phyloP scores from a whole-genome alignment of 306 rosid genomes.

The Acacia melanoxylon region DNA sequence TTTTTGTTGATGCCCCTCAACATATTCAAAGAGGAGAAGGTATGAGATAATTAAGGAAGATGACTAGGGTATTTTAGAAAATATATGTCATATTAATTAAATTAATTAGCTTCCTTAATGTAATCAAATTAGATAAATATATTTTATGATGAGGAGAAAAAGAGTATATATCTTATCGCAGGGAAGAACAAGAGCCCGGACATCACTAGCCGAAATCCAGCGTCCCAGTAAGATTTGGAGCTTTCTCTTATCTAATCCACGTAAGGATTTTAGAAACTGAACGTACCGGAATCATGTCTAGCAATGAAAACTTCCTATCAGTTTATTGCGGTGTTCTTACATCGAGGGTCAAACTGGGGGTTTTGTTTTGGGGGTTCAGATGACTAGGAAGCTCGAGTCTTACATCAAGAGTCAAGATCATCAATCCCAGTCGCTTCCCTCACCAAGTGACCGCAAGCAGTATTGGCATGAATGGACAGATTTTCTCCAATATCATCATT shows the following conservation, averaged over 20 bases:
- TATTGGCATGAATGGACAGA: conserved; percentile 28
- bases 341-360: conserved; percentile 26
- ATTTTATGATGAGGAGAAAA: no score
- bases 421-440: conserved; percentile 25
- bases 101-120: no score
- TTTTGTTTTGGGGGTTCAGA: conserved; percentile 11
- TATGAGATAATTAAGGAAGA: no score
- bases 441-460: conserved; percentile 26
- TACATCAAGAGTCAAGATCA: no score
- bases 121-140: no score
- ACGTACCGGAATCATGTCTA: not conserved
- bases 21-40: no score
- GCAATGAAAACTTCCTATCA: not conserved
- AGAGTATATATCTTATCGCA: not conserved
- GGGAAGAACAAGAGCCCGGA: not conserved
- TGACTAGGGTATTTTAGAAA: no score
- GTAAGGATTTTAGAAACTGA: not conserved
- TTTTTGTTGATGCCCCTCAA: no score
- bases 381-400: conserved; percentile 8
- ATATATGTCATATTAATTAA: no score
- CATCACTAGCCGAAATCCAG: not conserved
- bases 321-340: conserved; percentile 24
- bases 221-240: not conserved
- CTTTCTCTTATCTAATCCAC: not conserved
- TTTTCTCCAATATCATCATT: conserved; percentile 29